Evolutionary conservation across 352 stramenopile genomes (phyloP), one percentile per base, ranked within the genome.

Genomic region (Globisporangium orthogonon): DNA sequence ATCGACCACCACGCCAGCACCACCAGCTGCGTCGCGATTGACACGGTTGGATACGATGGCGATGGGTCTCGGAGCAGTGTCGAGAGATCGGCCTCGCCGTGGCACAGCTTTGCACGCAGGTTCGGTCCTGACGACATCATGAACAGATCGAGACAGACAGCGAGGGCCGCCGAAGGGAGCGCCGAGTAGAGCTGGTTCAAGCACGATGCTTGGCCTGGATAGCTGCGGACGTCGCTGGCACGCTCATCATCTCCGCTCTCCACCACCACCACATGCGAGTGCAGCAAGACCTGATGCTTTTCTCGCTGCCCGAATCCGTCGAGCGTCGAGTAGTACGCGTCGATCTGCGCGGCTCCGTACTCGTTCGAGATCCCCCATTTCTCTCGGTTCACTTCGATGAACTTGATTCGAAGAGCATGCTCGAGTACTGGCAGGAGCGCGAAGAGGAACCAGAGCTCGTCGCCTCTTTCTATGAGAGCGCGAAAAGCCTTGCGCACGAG

Each of bases 271-370:
- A 90, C 63, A 2, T 56, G 50, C 0, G 74, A 54, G 47, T 87
- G 69, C 1, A 91, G 52, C 9, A 91, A 51, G 11, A 91, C 78
- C 64, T 91, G 82, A 45, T 91, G 82, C 61, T 89, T 87, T 39
- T 80, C 66, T n/a, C 72, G 69, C 51, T 91, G 82, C 1, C 82
- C 82, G 53, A 91, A 91, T 0, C 82, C 82, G 54, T 91, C 82
- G 9, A 91, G 54, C 15, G 82, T 91, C 14, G 82, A 91, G 58
- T 89, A 91, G 57, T 91, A 91, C 17, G 76, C 66, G 31, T 86
- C 71, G 45, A 84, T 74, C 53, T 91, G 82, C 10, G 82, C 82
- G 0, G 64, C 51, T 18, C 54, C 58, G 43, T 84, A 87, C 33
- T 69, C 66, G 44, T 61, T 68, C 7, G 62, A 76, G 39, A 74